These are phyloP conservation scores for Rhododendron henanense DNA, from an alignment of 148 eudicot genomes.

Conservation along the genomic window DNA sequence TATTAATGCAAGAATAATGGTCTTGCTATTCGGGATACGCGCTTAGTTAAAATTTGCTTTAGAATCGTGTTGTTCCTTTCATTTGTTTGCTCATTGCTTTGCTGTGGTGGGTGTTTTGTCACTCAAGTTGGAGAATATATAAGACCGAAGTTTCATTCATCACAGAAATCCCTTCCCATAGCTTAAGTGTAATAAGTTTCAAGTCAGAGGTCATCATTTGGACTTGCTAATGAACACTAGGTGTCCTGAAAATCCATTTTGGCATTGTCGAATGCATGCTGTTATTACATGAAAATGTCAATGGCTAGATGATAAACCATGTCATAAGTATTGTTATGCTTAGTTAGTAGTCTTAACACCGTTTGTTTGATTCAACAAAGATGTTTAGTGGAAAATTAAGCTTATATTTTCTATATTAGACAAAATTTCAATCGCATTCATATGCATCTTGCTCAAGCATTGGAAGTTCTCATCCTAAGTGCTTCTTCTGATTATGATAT, in stretches of 20 bases:
- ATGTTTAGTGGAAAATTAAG: background rate
- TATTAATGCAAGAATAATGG: background rate
- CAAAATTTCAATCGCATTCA: background rate
- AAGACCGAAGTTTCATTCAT: background rate
- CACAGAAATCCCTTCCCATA: background rate
- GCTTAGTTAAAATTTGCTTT: background rate
- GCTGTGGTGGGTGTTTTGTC: background rate
- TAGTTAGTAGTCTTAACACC: background rate
- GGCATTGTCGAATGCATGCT: background rate
- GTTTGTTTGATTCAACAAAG: background rate
- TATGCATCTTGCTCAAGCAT: background rate
- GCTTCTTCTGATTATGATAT: background rate
- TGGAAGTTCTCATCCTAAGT: background rate
- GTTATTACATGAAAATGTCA: background rate
- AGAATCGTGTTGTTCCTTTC: background rate
- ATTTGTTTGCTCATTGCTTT: background rate
- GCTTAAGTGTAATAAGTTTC: background rate
- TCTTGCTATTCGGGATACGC: background rate
- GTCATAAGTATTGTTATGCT: constrained; percentile 1
- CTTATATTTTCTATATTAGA: background rate
- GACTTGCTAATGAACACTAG: constrained; percentile 1
- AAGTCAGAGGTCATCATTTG: background rate
- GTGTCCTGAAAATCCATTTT: background rate
- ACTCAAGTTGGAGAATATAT: background rate
- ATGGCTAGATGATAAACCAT: background rate